Base-by-base conservation (phyloP, 2,329 filamentous ascomycete species). In the Fusarium lateritium region DNA sequence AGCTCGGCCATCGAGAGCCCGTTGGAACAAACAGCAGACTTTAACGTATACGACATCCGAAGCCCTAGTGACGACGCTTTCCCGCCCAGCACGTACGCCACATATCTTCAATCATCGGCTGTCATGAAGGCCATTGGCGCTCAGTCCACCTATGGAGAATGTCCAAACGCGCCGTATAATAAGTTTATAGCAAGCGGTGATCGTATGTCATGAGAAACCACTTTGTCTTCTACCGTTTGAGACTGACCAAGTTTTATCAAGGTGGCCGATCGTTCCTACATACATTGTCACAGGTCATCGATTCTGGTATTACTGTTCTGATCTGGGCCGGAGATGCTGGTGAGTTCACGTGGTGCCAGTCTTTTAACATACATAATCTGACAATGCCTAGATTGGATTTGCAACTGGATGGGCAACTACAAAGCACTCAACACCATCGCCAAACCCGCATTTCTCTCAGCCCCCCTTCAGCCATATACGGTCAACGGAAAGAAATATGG, bases 311-410 rank as follows among this genome's bases (percentile, higher is more conserved):
- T 28, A 79, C 77, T 14, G 82, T 84, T 0, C 70, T 88, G 1
- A 76, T 88, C 46, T 88, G 85, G 85, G 84, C 85, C 0, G 86
- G 86, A 19, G 86, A 88, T 47, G 82, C 86, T 4, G 78, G 78
- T 79, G 62, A 67, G 73, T 66, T 9, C 4, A 24, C 2, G 3
- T 5, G 3, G 1, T n/a, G 2, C 6, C 13, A 13, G 10, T 2
- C 3, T 7, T 19, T 3, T 5, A 50, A 8, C 14, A 22, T 62
- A 31, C 28, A 31, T n/a, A 55, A 31, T 6, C n/a, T 53, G 24
- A 39, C 13, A 17, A 6, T 7, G 2, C 22, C 1, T n/a, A 72
- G 86, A 89, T 69, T 88, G 82, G 77, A 86, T 88, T 46, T 88
- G 85, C 71, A 89, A 88, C 75, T 88, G 85, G 83, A 76, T 83